These are phyloP conservation scores for Microglena sp. DNA, from an alignment of 139 green algal species.

Conservation along the genomic window DNA sequence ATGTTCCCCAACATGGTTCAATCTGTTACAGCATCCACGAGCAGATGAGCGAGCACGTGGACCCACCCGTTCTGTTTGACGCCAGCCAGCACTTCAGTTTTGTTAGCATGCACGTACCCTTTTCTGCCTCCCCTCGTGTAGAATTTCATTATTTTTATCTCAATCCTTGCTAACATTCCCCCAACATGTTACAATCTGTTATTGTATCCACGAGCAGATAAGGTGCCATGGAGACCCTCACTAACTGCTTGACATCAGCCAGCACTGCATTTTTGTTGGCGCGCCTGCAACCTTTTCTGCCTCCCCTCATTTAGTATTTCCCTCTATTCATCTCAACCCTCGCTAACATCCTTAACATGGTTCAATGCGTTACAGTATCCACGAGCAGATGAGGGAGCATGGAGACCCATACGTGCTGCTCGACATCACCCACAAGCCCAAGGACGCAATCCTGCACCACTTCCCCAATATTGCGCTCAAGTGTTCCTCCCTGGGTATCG, in stretches of 20 bases:
- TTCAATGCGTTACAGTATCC: conserved; percentile 82
- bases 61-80: conserved; percentile 85
- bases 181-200: too few relatives aligned
- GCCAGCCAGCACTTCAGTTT: conserved; percentile 86
- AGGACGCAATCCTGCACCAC: conserved; percentile 62
- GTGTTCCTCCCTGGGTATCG: conserved; percentile 69
- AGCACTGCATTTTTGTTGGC: too few relatives aligned
- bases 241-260: too few relatives aligned
- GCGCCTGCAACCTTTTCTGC: background rate
- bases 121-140: too few relatives aligned
- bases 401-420: conserved; percentile 77
- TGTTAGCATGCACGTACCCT: too few relatives aligned
- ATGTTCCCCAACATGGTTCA: conserved; percentile 92
- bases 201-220: too few relatives aligned
- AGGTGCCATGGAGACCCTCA: too few relatives aligned
- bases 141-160: too few relatives aligned
- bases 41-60: conserved; percentile 58
- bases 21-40: conserved; percentile 76
- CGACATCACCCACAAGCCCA: conserved; percentile 81
- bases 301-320: background rate
- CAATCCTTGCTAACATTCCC: too few relatives aligned
- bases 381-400: conserved; percentile 67
- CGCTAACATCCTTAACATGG: too few relatives aligned
- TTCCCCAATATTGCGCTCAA: conserved; percentile 88
- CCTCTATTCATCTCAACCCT: background rate